Base-by-base conservation (phyloP, 2,329 filamentous ascomycete species). In the Xylariomycetidae sp. region DNA sequence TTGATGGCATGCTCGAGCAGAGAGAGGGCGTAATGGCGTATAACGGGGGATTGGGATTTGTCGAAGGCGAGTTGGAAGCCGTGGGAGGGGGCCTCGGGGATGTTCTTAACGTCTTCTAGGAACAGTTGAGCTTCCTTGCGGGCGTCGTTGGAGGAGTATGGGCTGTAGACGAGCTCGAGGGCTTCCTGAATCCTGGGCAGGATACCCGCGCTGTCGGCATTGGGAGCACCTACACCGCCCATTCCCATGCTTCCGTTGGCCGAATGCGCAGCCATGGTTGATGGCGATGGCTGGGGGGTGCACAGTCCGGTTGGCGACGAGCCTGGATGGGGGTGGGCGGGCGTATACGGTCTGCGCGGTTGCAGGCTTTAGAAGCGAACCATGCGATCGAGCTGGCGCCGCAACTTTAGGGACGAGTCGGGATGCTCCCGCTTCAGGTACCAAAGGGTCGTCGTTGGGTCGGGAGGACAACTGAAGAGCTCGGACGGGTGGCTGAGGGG, bases 1-100 rank as follows among this genome's bases (percentile, higher is more conserved):
- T 82, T 85, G 56, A 96, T 82, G 28, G 86, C 81, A 60, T 93
- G 83, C 53, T 95, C 90, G 46, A 98, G 76, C 36, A 98, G 72
- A 18, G 89, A 93, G 19, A 98, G 74, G 37, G 89, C 92, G 59
- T 93, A 98, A 63, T 96, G 89, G 49, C 92, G 83, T 36, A 96
- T 84, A 34, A 92, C 75, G 25, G 86, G 77, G 34, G 85, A 74
- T 55, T 93, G 86, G 23, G 72, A 67, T 51, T 70, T 74, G 59
- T 92, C 81, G 46, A 76, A 77, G 27, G 89, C 89, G 39, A 98
- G 75, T 16, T 74, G 74, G 61, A 86, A 94, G 46, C 92, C 92
- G 63, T 92, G 82, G 30, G 83, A 78, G 2, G 88, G 86, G 5
- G 90, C 89, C 50, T 89, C 79, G 37, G 76, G 69, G 49, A 83